Percentiles rank a stretch among this genome's conserved stretches.
Conservation (phyloP, 257 asterid genomes). For the Capsicum chinense region DNA sequence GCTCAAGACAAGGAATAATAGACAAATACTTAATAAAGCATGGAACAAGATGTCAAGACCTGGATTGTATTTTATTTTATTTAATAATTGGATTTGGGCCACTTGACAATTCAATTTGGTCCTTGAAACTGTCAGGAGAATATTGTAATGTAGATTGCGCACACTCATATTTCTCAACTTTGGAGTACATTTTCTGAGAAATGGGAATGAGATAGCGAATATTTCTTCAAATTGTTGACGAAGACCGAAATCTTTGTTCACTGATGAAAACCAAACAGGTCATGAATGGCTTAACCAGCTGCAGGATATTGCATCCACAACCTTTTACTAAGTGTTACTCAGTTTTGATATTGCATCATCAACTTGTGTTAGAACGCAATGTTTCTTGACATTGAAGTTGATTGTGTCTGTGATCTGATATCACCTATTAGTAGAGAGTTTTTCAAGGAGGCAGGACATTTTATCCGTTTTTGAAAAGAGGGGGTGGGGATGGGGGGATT, state of each 20-base stretch:
- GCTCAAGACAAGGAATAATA: too few relatives aligned
- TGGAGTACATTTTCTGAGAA: background rate
- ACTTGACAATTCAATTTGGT: slow-evolving; percentile 10
- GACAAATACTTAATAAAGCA: too few relatives aligned
- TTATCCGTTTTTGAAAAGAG: background rate
- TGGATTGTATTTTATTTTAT: background rate
- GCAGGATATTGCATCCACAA: background rate
- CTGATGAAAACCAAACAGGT: slow-evolving; percentile 15
- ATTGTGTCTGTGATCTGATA: background rate
- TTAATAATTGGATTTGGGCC: background rate
- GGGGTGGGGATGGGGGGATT: background rate
- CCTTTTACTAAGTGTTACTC: background rate
- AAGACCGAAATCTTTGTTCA: background rate
- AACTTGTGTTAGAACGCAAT: background rate
- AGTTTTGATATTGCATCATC: background rate
- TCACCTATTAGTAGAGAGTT: background rate
- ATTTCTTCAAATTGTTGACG: background rate
- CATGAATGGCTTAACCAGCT: background rate
- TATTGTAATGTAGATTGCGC: background rate
- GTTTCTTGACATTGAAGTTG: background rate
- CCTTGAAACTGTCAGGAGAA: background rate
- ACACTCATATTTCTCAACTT: background rate
- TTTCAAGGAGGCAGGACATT: background rate
- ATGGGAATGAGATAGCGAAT: background rate
- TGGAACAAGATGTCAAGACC: too few relatives aligned